Base-by-base conservation (phyloP, 495 filamentous ascomycete genomes). In the Hypoxylon trugodes region DNA sequence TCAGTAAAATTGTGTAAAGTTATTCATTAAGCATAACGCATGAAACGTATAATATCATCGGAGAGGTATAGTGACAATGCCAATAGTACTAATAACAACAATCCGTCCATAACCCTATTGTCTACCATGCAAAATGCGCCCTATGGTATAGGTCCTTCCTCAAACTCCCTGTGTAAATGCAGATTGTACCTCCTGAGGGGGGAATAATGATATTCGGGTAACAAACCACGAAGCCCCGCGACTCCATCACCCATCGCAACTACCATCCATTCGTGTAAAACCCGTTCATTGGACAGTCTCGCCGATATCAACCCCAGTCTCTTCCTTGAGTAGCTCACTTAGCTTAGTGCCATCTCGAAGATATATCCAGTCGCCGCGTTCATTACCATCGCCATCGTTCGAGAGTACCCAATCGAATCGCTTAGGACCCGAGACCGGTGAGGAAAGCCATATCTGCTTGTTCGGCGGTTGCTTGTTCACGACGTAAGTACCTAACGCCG, bases 401-500 rank as follows among this genome's bases (percentile, higher is more conserved):
- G 80, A 60, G 19, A 90, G 68, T 19, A 96, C 89, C 82, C 89
- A 98, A 69, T 97, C 91, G 76, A 87, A 98, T 43, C 92, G 85
- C 75, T 96, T 97, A 1, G 96, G 96, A 0, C 95, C 95, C n/a
- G 90, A 89, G 40, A 89, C 81, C 4, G 95, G 95, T 15, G 92
- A 96, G 28, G 90, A 92, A 21, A 98, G 86, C 95, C 96, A 98
- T 69, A 98, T 94, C 74, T 98, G 95, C 78, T 89, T 91, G 81
- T 96, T 98, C 15, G 93, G 91, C 0, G 95, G 95, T 74, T 98
- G 95, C 78, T 98, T 98, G 84, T 98, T 98, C 71, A 98, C 81
- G 2, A 98, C 89, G 66, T 92, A 98, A 18, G 85, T 92, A 43
- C 93, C 94, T 9, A 84, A 70, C 0, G 82, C 76, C 0, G 82